Conservation (phyloP, 1,139 yeast genomes). For the Pneumocystis murina region DNA sequence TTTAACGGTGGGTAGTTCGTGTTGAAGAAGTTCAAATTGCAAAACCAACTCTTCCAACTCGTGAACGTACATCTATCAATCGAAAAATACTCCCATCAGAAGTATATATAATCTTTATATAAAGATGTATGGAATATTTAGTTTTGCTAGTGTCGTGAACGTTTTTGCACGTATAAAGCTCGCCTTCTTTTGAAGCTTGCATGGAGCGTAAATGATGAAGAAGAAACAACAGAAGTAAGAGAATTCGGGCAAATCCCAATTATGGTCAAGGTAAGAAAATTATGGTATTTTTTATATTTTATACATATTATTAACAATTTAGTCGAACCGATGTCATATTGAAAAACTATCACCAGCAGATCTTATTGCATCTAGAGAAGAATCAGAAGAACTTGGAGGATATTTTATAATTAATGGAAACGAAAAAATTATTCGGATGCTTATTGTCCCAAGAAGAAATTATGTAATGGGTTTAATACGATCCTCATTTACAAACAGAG, state of each 20-base stretch:
- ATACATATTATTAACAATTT: conserved; percentile 15
- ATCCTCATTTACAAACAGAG: conserved; percentile 88
- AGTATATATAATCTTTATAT: conserved; percentile 7
- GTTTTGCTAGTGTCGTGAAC: conserved; percentile 65
- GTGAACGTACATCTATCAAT: conserved; percentile 66
- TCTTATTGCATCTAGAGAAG: conserved; percentile 67
- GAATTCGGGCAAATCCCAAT: conserved; percentile 87
- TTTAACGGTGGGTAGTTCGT: conserved; percentile 30
- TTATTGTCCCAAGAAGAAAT: conserved; percentile 92
- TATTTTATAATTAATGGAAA: conserved; percentile 93
- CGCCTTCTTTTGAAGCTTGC: conserved; percentile 60
- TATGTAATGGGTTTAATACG: conserved; percentile 96
- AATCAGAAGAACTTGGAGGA: conserved; percentile 92
- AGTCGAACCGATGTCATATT: conserved; percentile 79
- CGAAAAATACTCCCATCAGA: conserved; percentile 69
- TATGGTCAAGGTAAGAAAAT: conserved; percentile 38
- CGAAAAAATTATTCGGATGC: conserved; percentile 90
- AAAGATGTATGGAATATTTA: not conserved
- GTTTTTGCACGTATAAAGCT: conserved; percentile 63
- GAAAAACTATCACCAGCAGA: conserved; percentile 70
- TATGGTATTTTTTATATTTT: not conserved
- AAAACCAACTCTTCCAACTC: conserved; percentile 59
- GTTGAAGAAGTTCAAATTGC: conserved; percentile 78
- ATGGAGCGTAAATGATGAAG: conserved; percentile 79
- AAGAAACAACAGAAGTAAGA: conserved; percentile 56